phyloP scores from a whole-genome alignment of 371 early-diverging fungal genomes.

The Funneliformis caledonium region DNA sequence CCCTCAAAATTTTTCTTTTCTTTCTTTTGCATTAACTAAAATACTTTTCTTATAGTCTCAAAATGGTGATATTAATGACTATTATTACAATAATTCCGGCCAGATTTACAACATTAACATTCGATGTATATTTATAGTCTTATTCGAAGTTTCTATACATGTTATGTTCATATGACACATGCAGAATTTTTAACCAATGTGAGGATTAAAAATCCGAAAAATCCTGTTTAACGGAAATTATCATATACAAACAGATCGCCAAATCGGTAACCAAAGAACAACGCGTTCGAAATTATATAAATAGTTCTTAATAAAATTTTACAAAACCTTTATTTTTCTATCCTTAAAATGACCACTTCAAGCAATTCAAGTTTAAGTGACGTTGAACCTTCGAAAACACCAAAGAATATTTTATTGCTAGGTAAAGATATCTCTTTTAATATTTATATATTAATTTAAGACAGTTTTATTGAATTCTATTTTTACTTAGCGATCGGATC shows the following conservation, averaged over 20 bases:
- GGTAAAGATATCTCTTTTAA: neutral
- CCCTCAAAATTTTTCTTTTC: no score
- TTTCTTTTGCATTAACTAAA: no score
- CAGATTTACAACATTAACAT: no score
- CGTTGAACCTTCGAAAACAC: neutral
- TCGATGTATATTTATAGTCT: no score
- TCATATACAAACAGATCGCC: no score
- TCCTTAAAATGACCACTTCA: neutral
- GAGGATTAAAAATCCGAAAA: no score
- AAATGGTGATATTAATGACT: no score
- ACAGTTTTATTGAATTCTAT: neutral
- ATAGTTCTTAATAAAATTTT: neutral
- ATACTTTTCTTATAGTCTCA: no score
- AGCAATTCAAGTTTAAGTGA: neutral
- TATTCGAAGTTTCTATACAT: no score
- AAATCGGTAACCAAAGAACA: neutral
- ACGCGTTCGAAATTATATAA: neutral
- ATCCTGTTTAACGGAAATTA: no score
- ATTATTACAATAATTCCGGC: no score
- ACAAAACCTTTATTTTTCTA: neutral
- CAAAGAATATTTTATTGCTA: neutral
- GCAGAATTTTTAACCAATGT: no score
- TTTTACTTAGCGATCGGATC: constrained; percentile 8
- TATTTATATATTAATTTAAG: neutral
- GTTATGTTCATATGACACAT: neutral